Evolutionary conservation across 2,329 filamentous ascomycete species (phyloP).

Genomic region (Phialophora chinensis): DNA sequence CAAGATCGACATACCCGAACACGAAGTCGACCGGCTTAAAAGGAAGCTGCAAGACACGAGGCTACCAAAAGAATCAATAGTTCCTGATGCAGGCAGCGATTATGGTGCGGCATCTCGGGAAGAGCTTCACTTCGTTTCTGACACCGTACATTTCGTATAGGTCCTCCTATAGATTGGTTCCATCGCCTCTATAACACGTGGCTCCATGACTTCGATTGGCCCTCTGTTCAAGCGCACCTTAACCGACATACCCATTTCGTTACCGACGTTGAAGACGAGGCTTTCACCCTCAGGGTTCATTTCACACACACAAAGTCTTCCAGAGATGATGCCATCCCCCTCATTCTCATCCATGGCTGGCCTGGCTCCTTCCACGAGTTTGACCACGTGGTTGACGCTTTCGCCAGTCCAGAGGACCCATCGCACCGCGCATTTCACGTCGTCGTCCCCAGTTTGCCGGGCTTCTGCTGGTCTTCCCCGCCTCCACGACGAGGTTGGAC

Average conservation of each 20-base stretch:
- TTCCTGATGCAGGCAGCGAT: constrained; percentile 29
- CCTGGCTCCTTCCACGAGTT: constrained; percentile 48
- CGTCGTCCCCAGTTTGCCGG: constrained; percentile 41
- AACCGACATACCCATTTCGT: constrained; percentile 26
- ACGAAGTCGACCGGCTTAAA: constrained; percentile 29
- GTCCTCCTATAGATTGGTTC: constrained; percentile 28
- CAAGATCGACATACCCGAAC: constrained; percentile 27
- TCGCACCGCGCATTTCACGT: constrained; percentile 42
- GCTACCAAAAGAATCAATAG: constrained; percentile 27
- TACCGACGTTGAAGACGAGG: constrained; percentile 26
- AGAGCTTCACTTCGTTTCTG: no score
- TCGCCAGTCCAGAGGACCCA: constrained; percentile 38
- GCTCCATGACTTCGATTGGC: constrained; percentile 30
- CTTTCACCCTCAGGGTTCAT: constrained; percentile 28
- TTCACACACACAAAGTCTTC: constrained; percentile 37
- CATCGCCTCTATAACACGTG: constrained; percentile 26
- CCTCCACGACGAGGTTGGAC: constrained; percentile 33
- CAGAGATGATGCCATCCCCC: constrained; percentile 38
- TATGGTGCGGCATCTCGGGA: constrained; percentile 15
- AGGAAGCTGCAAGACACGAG: constrained; percentile 29
- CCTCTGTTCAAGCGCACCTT: constrained; percentile 20
- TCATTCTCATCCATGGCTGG: constrained; percentile 48
- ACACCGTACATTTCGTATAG: neutral
- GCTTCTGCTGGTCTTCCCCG: constrained; percentile 41
- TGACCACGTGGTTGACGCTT: constrained; percentile 40